Percentiles rank a stretch among this genome's conserved stretches.
These are phyloP conservation scores for Podospora conica DNA, from an alignment of 495 filamentous ascomycete species.

Conservation along the genomic window DNA sequence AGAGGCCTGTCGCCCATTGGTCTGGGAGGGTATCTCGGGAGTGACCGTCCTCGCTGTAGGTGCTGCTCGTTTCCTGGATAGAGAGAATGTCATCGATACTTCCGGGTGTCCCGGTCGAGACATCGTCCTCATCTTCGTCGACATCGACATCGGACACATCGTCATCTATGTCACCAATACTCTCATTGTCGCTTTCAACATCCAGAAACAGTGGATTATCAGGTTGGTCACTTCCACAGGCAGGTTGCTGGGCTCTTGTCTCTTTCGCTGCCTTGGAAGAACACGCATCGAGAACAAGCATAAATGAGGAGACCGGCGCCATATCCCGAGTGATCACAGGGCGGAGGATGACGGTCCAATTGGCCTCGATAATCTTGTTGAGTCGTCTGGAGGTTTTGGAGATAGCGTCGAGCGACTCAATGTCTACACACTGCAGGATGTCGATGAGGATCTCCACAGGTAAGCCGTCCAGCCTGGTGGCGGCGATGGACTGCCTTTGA, in stretches of 20 bases:
- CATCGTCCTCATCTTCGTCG: neutral
- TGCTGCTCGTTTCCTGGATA: neutral
- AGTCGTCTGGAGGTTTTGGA: conserved; percentile 18
- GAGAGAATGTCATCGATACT: conserved; percentile 11
- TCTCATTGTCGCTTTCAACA: neutral
- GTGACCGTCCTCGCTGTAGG: neutral
- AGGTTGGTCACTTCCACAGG: neutral
- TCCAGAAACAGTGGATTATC: neutral
- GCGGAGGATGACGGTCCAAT: conserved; percentile 23
- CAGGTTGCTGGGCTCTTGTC: neutral
- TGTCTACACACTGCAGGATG: conserved; percentile 28
- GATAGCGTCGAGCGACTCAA: conserved; percentile 21
- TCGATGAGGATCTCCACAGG: conserved; percentile 30
- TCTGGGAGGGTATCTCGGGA: neutral
- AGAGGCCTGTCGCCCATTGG: conserved; percentile 2
- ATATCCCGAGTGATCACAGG: conserved; percentile 44
- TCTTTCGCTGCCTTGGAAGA: conserved; percentile 34
- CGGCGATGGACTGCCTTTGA: neutral
- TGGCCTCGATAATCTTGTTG: conserved; percentile 13
- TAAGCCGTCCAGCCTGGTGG: conserved; percentile 6
- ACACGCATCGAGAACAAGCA: conserved; percentile 48
- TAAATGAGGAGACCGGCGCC: conserved; percentile 53
- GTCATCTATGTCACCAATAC: neutral
- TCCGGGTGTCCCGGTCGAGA: neutral
- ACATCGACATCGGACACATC: neutral